These are phyloP conservation scores for Candida glucosophila DNA, from an alignment of 1,139 yeast species.

Conservation along the genomic window DNA sequence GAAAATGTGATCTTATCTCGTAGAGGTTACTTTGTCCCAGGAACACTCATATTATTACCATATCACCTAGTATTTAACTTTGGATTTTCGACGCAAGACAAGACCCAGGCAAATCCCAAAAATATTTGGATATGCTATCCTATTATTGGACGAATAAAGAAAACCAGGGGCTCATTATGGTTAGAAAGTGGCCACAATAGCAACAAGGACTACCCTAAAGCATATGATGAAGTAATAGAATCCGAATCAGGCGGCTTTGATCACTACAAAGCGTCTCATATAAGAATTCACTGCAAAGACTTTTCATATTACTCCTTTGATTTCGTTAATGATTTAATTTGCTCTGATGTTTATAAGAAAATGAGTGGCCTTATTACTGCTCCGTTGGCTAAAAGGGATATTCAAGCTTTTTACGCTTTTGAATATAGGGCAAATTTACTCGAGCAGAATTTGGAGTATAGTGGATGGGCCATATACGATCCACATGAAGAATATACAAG, in stretches of 20 bases:
- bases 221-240: slow-evolving; percentile 3
- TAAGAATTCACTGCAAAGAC: slow-evolving; percentile 76
- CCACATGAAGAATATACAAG: slow-evolving; percentile 59
- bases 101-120: slow-evolving; percentile 25
- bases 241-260: slow-evolving; percentile 10
- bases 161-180: slow-evolving; percentile 46
- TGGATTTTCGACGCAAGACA: slow-evolving; percentile 17
- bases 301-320: slow-evolving; percentile 80
- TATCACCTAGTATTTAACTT: slow-evolving; percentile 75
- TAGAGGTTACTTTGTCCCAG: slow-evolving; percentile 57
- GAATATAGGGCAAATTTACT: slow-evolving; percentile 43
- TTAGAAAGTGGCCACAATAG: slow-evolving; percentile 7
- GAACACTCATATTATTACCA: slow-evolving; percentile 70
- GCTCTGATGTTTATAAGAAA: slow-evolving; percentile 66
- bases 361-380: slow-evolving; percentile 52
- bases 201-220: slow-evolving; percentile 2
- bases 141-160: slow-evolving; percentile 59
- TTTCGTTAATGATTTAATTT: slow-evolving; percentile 49
- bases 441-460: slow-evolving; percentile 50
- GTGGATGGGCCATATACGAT: slow-evolving; percentile 71
- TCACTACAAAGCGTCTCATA: slow-evolving; percentile 43
- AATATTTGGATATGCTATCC: slow-evolving; percentile 96
- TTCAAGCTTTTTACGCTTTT: slow-evolving; percentile 41
- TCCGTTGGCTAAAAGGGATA: slow-evolving; percentile 21
- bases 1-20: slow-evolving; percentile 62